A percentile compares a stretch with the other conserved stretches of the same genome.
Conservation (phyloP, 2,329 filamentous ascomycete genomes). For the Ceratocystis alfenasii region DNA sequence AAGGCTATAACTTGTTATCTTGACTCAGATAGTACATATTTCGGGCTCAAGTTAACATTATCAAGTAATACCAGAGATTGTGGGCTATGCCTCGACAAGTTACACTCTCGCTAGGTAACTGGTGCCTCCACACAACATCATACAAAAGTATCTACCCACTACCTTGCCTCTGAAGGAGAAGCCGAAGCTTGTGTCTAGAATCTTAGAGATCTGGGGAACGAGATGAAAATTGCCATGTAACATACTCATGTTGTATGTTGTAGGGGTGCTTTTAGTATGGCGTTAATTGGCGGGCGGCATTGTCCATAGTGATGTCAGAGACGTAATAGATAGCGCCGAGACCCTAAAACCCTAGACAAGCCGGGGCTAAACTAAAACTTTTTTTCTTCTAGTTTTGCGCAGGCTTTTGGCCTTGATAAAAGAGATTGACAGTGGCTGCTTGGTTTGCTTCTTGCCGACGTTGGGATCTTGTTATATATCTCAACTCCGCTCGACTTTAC, state of each 20-base stretch:
- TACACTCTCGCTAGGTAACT: not conserved
- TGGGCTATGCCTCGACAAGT: not conserved
- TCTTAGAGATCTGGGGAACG: not conserved
- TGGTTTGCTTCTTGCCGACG: not conserved
- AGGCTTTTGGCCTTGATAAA: not conserved
- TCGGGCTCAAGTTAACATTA: not conserved
- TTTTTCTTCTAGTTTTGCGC: not conserved
- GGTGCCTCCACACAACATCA: not conserved
- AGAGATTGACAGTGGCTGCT: not conserved
- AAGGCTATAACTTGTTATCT: not conserved
- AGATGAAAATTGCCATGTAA: not conserved
- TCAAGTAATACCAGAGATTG: too few relatives aligned
- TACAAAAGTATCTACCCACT: constrained; percentile 3
- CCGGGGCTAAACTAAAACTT: not conserved
- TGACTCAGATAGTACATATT: not conserved
- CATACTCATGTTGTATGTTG: not conserved
- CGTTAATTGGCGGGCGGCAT: not conserved
- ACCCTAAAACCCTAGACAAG: constrained; percentile 3
- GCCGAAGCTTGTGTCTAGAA: not conserved
- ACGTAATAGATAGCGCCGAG: not conserved
- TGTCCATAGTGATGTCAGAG: not conserved
- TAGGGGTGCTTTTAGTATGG: not conserved
- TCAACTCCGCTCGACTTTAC: too few relatives aligned
- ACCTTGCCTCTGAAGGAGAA: not conserved
- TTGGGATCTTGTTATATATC: too few relatives aligned